Conservation (phyloP, 495 filamentous ascomycete species). For the Annulohypoxylon nitens region DNA sequence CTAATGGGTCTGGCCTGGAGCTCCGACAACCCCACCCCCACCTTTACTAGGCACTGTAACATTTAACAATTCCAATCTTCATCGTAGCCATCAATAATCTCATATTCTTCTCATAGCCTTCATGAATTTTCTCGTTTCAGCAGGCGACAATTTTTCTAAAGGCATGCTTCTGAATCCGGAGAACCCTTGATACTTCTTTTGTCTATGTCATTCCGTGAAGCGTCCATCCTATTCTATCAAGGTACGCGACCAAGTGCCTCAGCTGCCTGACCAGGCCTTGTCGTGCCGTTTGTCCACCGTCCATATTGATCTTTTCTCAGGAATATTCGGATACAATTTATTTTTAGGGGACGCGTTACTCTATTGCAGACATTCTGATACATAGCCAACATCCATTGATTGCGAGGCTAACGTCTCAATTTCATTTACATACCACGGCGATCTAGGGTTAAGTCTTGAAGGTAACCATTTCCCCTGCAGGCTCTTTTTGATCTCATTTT, state of each 20-base stretch:
- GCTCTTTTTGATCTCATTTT: neutral
- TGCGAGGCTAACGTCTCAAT: neutral
- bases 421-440: neutral
- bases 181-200: slow-evolving; percentile 7
- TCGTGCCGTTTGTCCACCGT: neutral
- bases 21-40: neutral
- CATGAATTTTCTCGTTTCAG: slow-evolving; percentile 10
- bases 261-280: neutral
- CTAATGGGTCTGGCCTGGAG: neutral
- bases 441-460: slow-evolving; percentile 1
- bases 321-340: neutral
- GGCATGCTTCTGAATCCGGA: slow-evolving; percentile 23
- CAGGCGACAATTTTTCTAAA: neutral
- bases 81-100: slow-evolving; percentile 5
- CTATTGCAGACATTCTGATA: neutral
- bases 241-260: slow-evolving; percentile 6
- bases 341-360: neutral
- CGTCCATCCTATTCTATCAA: neutral
- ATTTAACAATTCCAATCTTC: neutral
- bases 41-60: neutral
- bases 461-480: neutral
- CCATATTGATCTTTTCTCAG: neutral
- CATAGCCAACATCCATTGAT: neutral
- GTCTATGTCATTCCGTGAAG: neutral
- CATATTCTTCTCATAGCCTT: neutral